Evolutionary conservation across 192 early-diverging fungal genomes (phyloP).

Genomic region (Rhizophlyctis rosea): DNA sequence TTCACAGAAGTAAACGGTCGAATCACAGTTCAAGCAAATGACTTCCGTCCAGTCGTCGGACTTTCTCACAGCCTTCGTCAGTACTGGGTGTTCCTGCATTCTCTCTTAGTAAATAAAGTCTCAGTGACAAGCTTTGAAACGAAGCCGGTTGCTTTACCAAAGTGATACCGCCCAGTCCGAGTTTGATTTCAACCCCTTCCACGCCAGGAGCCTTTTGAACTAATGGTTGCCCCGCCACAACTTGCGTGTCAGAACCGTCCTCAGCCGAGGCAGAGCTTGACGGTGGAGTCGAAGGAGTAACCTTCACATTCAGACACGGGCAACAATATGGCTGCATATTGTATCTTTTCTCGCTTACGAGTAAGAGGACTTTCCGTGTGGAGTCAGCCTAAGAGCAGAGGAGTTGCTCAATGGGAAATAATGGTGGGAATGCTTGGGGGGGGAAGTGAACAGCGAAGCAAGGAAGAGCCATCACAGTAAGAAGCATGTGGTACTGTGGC

Average conservation of each 20-base stretch:
- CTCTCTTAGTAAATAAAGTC: too few relatives aligned
- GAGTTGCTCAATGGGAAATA: neutral
- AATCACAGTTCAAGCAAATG: slow-evolving; percentile 20
- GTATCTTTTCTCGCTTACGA: neutral
- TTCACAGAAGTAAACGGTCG: slow-evolving; percentile 8
- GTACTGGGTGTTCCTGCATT: slow-evolving; percentile 17
- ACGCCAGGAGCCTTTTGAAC: slow-evolving; percentile 3
- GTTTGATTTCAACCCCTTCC: slow-evolving; percentile 6
- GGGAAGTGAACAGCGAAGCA: neutral
- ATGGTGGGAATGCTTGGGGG: neutral
- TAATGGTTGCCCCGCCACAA: too few relatives aligned
- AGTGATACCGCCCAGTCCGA: slow-evolving; percentile 26
- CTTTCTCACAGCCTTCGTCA: slow-evolving; percentile 12
- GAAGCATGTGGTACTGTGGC: neutral
- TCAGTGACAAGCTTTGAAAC: too few relatives aligned
- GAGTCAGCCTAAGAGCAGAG: too few relatives aligned
- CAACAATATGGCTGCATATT: slow-evolving; percentile 4
- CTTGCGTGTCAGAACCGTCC: too few relatives aligned
- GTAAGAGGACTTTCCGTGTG: neutral
- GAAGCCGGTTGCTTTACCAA: too few relatives aligned
- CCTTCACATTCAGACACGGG: slow-evolving; percentile 23
- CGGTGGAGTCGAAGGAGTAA: too few relatives aligned
- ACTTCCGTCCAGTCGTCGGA: slow-evolving; percentile 16
- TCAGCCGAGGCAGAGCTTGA: too few relatives aligned
- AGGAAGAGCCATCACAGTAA: neutral